A percentile compares a stretch with the other conserved stretches of the same genome.
Conservation (phyloP, 2,329 filamentous ascomycete species). For the Trichoderma oligosporum region DNA sequence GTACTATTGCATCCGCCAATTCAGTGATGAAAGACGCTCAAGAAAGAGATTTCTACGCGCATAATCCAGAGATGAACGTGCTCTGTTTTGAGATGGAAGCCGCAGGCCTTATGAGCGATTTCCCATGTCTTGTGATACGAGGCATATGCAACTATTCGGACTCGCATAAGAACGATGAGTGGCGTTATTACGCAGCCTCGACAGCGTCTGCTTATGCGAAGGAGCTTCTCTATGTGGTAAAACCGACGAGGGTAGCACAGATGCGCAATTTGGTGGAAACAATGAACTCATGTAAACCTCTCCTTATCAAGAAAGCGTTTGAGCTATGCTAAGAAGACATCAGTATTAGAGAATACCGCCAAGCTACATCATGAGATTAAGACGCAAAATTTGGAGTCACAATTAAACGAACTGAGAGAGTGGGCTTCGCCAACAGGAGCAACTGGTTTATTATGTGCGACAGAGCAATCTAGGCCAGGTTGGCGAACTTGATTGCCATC, state of each 20-base stretch:
- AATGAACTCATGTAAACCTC: background rate
- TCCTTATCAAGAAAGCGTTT: background rate
- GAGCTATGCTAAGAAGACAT: background rate
- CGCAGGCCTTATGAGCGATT: constrained; percentile 11
- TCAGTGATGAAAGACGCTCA: background rate
- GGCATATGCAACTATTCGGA: constrained; percentile 21
- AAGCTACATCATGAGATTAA: background rate
- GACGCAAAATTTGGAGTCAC: background rate
- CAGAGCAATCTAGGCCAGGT: background rate
- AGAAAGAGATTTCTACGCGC: background rate
- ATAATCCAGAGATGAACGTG: background rate
- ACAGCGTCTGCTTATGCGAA: background rate
- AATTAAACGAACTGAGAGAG: background rate
- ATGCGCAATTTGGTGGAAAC: background rate
- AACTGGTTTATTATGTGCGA: background rate
- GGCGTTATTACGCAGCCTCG: constrained; percentile 1
- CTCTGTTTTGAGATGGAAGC: constrained; percentile 21
- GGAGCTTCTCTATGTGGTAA: background rate
- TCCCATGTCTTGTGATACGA: constrained; percentile 19
- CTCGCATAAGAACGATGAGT: constrained; percentile 6
- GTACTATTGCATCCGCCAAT: background rate
- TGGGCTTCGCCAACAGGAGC: background rate
- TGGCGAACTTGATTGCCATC: too few species aligned
- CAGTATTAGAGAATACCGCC: background rate
- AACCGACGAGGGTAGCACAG: background rate